A percentile compares a stretch with the other conserved stretches of the same genome.
Conservation (phyloP, 176 grass and related monocot genomes). For the Juncus inflexus region DNA sequence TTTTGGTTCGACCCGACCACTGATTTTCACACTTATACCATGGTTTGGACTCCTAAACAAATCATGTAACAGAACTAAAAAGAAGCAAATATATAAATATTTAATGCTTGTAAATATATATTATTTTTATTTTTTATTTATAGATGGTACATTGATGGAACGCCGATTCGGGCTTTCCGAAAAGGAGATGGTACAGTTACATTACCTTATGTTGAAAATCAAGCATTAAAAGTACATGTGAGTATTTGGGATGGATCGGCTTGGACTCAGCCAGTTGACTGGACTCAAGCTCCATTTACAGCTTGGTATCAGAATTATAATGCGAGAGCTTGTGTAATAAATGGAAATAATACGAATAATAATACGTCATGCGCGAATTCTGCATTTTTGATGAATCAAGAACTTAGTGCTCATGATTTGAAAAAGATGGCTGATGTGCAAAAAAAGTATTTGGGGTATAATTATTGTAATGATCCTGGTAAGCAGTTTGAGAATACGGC, state of each 20-base stretch:
- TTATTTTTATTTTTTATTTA: neutral
- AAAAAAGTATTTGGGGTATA: slow-evolving; percentile 13
- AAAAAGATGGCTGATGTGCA: slow-evolving; percentile 9
- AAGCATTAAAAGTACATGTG: slow-evolving; percentile 4
- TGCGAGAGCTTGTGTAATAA: neutral
- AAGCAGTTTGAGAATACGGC: slow-evolving; percentile 15
- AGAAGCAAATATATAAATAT: too few relatives aligned
- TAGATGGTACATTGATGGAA: slow-evolving; percentile 28
- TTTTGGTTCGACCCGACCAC: slow-evolving; percentile 60
- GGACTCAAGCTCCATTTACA: slow-evolving; percentile 17
- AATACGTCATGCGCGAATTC: slow-evolving; percentile 12
- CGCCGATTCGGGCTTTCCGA: slow-evolving; percentile 9
- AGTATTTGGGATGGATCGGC: slow-evolving; percentile 18
- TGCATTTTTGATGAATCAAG: slow-evolving; percentile 6
- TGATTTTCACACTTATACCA: slow-evolving; percentile 74
- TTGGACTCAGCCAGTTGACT: slow-evolving; percentile 18
- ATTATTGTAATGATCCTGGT: slow-evolving; percentile 1
- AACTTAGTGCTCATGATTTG: slow-evolving; percentile 3
- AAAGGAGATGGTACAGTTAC: slow-evolving; percentile 11
- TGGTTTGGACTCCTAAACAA: slow-evolving; percentile 67
- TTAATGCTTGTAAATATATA: too few relatives aligned
- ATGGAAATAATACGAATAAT: neutral
- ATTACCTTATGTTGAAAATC: slow-evolving; percentile 12
- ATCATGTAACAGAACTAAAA: slow-evolving; percentile 36
- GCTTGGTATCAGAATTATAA: slow-evolving; percentile 22